Base-by-base conservation (phyloP, 2,329 filamentous ascomycete genomes). In the Fonsecaea multimorphosa region DNA sequence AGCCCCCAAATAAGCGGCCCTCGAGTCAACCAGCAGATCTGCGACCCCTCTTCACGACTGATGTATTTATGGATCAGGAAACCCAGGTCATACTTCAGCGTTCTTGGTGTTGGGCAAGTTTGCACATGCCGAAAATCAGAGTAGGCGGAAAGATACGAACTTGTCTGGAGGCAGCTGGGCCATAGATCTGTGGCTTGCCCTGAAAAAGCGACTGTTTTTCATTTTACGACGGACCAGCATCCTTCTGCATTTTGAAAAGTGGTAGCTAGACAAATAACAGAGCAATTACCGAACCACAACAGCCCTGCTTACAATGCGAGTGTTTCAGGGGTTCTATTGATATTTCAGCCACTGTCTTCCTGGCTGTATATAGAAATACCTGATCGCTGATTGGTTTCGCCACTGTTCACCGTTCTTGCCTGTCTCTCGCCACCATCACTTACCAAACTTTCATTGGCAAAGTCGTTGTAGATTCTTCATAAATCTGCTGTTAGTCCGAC, bases 1-100 rank as follows among this genome's bases (percentile, higher is more conserved):
- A 84, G 92, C 91, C 81, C 89, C 91, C 80, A 73, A 72, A 66
- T 71, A 70, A 70, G 67, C 53, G 49, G 44, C 8, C n/a, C 40
- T 54, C 55, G 61, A 51, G 36, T 46, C 55, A 49, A 38, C 46
- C 51, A 32, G 52, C 58, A 63, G n/a, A 57, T 58, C 63, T 56
- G 56, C 53, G 58, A 61, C 56, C 31, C 55, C 36, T 64, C 61
- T 65, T 38, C 64, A 54, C 58, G 60, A 61, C 62, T 65, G 65
- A 55, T 63, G 65, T 65, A 54, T 58, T 56, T 55, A 67, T 57
- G 65, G 55, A 61, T 64, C 62, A 65, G 49, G 53, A 61, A 66
- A 61, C 53, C 46, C 59, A 63, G 38, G 44, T 67, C 57, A 59
- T 58, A 52, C 24, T 53, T 38, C 32, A 64, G 63, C 62, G 61